Evolutionary conservation across 2,329 filamentous ascomycete species (phyloP).

Genomic region (Ceratocystis albifundus): DNA sequence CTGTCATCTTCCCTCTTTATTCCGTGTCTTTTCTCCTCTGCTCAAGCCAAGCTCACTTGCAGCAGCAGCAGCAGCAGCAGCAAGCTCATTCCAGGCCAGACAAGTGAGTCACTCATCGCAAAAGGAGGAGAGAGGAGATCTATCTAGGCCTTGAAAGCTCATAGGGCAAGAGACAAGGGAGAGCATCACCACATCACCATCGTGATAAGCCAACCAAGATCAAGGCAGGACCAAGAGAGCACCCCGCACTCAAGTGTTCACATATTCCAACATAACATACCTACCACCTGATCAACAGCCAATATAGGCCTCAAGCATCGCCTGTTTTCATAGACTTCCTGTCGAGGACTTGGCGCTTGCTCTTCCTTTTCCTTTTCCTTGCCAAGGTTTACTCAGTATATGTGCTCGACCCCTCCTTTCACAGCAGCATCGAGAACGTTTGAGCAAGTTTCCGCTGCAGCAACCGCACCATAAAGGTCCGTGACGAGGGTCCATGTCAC

Average conservation of each 20-base stretch:
- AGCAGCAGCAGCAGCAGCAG: neutral
- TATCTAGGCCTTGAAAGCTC: neutral
- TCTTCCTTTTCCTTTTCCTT: neutral
- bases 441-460: slow-evolving; percentile 26
- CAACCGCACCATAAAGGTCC: slow-evolving; percentile 4
- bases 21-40: slow-evolving; percentile 1
- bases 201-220: neutral
- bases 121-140: neutral
- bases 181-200: neutral
- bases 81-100: too few species aligned
- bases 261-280: neutral
- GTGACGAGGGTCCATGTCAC: slow-evolving; percentile 4
- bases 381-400: neutral
- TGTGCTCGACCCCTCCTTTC: neutral
- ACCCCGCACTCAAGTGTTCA: neutral
- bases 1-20: neutral
- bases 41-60: neutral
- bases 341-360: neutral
- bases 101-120: neutral
- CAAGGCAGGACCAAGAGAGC: neutral
- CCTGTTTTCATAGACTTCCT: neutral
- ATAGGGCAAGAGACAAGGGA: too few species aligned
- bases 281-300: too few species aligned
- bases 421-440: slow-evolving; percentile 23
- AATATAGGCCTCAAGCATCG: neutral